Evolutionary conservation across 768 basidiomycete genomes (phyloP), one percentile per base, ranked within the genome.

Genomic region (Kondoa subrosea): DNA sequence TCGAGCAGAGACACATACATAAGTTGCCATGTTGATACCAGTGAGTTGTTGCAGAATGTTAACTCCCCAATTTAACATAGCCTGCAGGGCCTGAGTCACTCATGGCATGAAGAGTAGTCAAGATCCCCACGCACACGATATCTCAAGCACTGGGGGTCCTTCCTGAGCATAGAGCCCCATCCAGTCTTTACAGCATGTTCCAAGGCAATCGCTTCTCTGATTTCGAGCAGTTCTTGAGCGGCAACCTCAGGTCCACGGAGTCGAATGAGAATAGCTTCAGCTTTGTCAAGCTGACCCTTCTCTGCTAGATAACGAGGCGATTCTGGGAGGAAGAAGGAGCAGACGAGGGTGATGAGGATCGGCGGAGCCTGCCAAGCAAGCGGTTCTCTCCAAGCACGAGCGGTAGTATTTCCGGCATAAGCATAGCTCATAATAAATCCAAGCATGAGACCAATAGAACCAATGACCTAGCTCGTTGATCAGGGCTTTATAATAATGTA

Each of bases 391-490:
- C n/a, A 61, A 30, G 4, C 4, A 15, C 12, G 56, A n/a, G 17
- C n/a, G 27, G 4, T 34, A 14, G 30, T n/a, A 3, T n/a, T 31
- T 3, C 57, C 30, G 25, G 25, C 27, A 65, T 34, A 27, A 32
- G 63, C 63, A 31, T 57, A 66, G 34, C 57, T 29, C 1, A 59
- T 15, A n/a, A 27, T 15, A 8, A 26, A 21, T 3, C 33, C 32
- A 68, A 65, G 15, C 62, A 25, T n/a, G 34, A 68, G 14, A n/a
- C 31, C 15, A 67, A 31, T 25, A n/a, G 15, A 25, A 68, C 50
- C 21, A 73, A 68, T 71, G 72, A 74, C 67, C 72, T 72, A 4
- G 72, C 70, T n/a, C n/a, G n/a, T n/a, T n/a, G n/a, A n/a, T n/a
- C n/a, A n/a, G n/a, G n/a, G n/a, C n/a, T n/a, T n/a, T n/a, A n/a